Evolutionary conservation across 805 yeast species (phyloP), one percentile per base, ranked within the genome.

Genomic region (Pichia scutulata): DNA sequence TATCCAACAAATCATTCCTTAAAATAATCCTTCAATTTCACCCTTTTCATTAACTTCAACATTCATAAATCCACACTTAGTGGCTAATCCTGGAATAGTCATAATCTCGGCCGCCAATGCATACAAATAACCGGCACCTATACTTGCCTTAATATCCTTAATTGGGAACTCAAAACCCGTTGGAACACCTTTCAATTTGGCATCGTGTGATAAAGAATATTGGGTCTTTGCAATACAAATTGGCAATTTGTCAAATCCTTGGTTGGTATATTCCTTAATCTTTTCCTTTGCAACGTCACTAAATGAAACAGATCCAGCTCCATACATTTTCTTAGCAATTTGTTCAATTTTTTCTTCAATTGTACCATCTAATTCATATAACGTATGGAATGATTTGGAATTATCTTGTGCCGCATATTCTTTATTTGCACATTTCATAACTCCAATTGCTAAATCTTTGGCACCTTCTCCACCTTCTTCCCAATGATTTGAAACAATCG

Each of bases 171-270:
- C 86, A 74, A 90, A 92, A 9, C 95, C 97, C 21, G 85, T 80
- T 57, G 99, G 99, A 41, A 89, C 97, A 65, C 97, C 97, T 73
- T 90, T 90, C 68, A 93, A 77, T 22, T 80, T 73, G 42, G 98
- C 89, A 69, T 92, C 98, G 65, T 90, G 97, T 3, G 97, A 89
- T 58, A 92, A 75, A 0, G 97, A 89, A 75, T 92, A 92, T 70
- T 92, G 99, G 2, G 99, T 92, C 76, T 92, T 92, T 52, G 99
- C 99, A 63, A 92, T 86, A 72, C 99, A 92, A 60, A 92, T 84
- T 51, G 98, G 99, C 65, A 92, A 74, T 64, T 89, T 81, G 55
- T 84, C 89, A 68, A 85, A 92, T 2, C 97, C 97, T 73, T 89
- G 97, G 47, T 75, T 69, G 36, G 89, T 83, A 72, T 89, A 90